These are phyloP conservation scores for Chytridiales sp. DNA, from an alignment of 371 early-diverging fungal genomes.

Conservation along the genomic window DNA sequence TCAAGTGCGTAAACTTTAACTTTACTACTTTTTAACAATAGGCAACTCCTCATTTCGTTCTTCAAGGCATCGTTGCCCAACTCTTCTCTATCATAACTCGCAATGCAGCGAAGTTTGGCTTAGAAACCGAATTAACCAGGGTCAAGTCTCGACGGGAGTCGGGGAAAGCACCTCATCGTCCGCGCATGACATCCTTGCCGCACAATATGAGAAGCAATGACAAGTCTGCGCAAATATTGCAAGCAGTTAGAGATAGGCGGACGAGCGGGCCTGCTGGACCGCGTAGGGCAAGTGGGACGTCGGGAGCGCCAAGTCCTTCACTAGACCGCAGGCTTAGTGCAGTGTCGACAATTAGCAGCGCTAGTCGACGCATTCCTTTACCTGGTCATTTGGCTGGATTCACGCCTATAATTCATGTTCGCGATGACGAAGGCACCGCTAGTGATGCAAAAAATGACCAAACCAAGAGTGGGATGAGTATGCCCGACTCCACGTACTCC, in stretches of 20 bases:
- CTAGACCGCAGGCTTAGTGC: slow-evolving; percentile 3
- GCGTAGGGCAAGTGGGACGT: too few relatives aligned
- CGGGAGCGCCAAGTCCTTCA: slow-evolving; percentile 3
- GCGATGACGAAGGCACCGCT: neutral
- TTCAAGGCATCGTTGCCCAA: slow-evolving; percentile 10
- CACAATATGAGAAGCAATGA: too few relatives aligned
- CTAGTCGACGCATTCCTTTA: neutral
- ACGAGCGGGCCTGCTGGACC: too few relatives aligned
- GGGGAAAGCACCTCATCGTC: too few relatives aligned
- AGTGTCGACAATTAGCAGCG: slow-evolving; percentile 3
- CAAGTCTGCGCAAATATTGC: too few relatives aligned
- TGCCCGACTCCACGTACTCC: too few relatives aligned
- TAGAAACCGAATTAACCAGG: neutral
- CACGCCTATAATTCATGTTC: slow-evolving; percentile 1
- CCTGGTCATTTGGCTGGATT: slow-evolving; percentile 5
- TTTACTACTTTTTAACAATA: neutral
- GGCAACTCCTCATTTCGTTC: slow-evolving; percentile 4
- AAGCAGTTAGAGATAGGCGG: too few relatives aligned
- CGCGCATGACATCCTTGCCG: too few relatives aligned
- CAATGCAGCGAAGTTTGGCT: neutral
- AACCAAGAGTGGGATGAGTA: too few relatives aligned
- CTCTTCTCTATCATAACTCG: slow-evolving; percentile 4
- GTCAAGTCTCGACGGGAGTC: slow-evolving; percentile 4
- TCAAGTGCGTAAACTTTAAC: neutral
- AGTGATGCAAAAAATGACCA: too few relatives aligned